Percentiles rank a stretch among this genome's conserved stretches.
Evolutionary conservation across 1,139 yeast genomes (phyloP).

Genomic region (Hyphopichia khmerensis): DNA sequence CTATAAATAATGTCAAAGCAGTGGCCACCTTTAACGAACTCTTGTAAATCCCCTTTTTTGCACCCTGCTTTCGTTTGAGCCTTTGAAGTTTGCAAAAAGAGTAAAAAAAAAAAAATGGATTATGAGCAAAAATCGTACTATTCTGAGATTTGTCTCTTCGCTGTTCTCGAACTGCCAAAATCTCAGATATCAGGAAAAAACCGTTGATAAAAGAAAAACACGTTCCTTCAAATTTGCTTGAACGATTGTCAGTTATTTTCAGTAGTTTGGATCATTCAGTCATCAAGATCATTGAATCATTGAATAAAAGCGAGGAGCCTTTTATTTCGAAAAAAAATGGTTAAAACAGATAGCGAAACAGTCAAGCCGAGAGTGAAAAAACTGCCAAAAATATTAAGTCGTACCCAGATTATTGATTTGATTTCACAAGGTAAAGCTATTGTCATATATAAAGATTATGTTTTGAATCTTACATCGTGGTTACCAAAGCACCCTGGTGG

Average conservation of each 20-base stretch:
- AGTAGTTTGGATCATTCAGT: too few relatives aligned
- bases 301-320: too few relatives aligned
- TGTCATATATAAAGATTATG: constrained; percentile 62
- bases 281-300: too few relatives aligned
- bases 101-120: neutral
- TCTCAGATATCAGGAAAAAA: neutral
- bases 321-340: neutral
- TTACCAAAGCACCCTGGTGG: constrained; percentile 83
- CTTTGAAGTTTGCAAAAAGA: too few relatives aligned
- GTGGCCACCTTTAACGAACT: neutral
- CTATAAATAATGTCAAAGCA: too few relatives aligned
- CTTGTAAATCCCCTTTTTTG: neutral
- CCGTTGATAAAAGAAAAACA: neutral
- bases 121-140: neutral
- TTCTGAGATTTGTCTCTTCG: neutral
- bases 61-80: neutral
- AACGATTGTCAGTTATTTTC: too few relatives aligned
- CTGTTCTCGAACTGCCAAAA: neutral
- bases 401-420: constrained; percentile 34
- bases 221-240: too few relatives aligned
- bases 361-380: neutral
- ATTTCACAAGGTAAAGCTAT: constrained; percentile 70
- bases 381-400: constrained; percentile 8
- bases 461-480: constrained; percentile 71
- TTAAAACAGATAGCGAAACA: neutral